Conservation (phyloP, 495 filamentous ascomycete genomes). For the Talaromyces stipitatus region DNA sequence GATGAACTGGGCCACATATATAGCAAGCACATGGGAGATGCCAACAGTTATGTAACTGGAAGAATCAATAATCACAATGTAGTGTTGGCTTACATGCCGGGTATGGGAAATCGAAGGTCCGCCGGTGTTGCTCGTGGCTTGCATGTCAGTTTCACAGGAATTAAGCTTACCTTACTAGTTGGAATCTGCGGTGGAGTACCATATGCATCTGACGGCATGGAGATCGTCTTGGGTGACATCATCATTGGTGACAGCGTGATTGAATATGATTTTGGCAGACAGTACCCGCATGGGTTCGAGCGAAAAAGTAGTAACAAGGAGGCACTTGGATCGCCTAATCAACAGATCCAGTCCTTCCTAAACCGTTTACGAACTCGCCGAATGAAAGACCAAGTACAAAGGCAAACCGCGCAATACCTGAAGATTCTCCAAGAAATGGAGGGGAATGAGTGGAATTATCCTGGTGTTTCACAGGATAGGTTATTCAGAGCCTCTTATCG, state of each 20-base stretch:
- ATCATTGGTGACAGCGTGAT: constrained; percentile 30
- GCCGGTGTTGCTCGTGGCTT: too few relatives aligned
- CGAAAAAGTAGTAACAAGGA: constrained; percentile 17
- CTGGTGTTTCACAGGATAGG: constrained; percentile 10
- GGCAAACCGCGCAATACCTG: not conserved
- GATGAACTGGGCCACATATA: too few relatives aligned
- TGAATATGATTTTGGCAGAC: constrained; percentile 27
- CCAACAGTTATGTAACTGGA: too few relatives aligned
- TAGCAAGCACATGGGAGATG: too few relatives aligned
- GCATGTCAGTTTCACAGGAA: constrained; percentile 14
- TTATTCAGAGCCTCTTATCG: constrained; percentile 11
- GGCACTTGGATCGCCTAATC: constrained; percentile 14
- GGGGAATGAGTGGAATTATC: constrained; percentile 9
- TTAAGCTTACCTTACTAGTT: constrained; percentile 17
- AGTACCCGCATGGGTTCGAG: constrained; percentile 11
- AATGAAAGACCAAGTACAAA: not conserved
- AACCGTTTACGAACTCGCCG: not conserved
- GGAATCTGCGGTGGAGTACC: constrained; percentile 22
- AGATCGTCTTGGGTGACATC: constrained; percentile 34
- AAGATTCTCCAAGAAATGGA: not conserved
- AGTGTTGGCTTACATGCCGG: too few relatives aligned
- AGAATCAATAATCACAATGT: too few relatives aligned
- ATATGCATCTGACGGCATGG: constrained; percentile 1
- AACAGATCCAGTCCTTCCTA: constrained; percentile 18
- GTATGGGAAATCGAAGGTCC: too few relatives aligned